Conservation (phyloP, 176 grass and related monocot species). For the Miscanthus lutarioriparius region DNA sequence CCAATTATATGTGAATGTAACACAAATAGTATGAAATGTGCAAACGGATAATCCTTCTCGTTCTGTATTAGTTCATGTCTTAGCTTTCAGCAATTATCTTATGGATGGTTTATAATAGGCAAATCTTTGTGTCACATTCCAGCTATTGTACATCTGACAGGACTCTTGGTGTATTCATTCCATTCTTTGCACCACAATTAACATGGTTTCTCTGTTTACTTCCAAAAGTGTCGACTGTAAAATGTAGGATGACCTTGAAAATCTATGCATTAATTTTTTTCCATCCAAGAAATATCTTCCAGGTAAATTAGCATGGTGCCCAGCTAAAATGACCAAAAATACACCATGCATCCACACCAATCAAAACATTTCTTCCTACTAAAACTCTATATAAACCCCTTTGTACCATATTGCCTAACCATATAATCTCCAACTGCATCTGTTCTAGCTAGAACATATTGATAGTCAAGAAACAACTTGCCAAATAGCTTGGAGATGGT, state of each 20-base stretch:
- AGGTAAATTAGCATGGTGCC: background rate
- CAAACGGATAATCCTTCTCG: background rate
- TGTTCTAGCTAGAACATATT: background rate
- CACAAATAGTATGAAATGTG: background rate
- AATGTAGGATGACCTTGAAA: background rate
- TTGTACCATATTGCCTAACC: background rate
- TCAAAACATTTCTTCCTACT: background rate
- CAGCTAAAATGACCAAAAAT: background rate
- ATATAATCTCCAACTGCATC: background rate
- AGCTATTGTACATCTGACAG: background rate
- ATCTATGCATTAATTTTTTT: background rate
- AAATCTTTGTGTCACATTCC: background rate
- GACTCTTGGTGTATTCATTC: background rate
- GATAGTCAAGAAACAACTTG: background rate
- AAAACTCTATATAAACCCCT: background rate
- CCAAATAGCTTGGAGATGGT: background rate
- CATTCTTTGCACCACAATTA: background rate
- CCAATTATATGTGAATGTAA: background rate
- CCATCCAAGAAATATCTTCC: background rate
- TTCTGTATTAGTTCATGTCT: background rate
- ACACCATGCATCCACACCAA: background rate
- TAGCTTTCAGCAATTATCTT: background rate
- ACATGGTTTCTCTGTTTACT: background rate
- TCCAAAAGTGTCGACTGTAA: background rate
- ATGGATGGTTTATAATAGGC: background rate